Conservation (phyloP, 805 yeast species). For the Candida caryicola region DNA sequence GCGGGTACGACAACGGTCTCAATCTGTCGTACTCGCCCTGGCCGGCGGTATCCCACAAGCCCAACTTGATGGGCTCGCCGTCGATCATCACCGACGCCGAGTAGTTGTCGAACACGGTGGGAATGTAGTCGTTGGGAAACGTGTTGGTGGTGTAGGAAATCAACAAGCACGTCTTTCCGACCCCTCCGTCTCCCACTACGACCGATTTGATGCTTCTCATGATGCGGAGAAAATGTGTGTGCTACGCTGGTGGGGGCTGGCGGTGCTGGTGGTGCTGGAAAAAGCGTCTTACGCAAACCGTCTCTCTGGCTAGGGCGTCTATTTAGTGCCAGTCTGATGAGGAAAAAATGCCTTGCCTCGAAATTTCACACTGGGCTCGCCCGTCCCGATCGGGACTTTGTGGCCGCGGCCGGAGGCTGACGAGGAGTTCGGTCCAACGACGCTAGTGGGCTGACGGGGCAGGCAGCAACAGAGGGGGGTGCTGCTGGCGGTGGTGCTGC, state of each 20-base stretch:
- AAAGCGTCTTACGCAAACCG: not conserved
- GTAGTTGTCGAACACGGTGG: conserved; percentile 91
- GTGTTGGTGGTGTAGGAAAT: conserved; percentile 90
- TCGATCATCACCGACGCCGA: conserved; percentile 82
- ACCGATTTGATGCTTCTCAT: conserved; percentile 92
- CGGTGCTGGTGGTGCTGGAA: no score
- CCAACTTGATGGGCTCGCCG: conserved; percentile 77
- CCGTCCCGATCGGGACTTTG: no score
- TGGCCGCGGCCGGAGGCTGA: no score
- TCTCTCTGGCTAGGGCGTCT: not conserved
- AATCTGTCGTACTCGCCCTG: conserved; percentile 89
- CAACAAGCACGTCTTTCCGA: conserved; percentile 86
- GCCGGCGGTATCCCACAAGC: conserved; percentile 96
- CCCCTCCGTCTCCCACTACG: conserved; percentile 94
- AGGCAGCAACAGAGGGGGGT: not conserved
- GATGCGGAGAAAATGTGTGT: not conserved
- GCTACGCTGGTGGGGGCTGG: not conserved
- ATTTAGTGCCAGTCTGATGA: no score
- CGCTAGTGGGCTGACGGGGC: not conserved
- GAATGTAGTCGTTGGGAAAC: conserved; percentile 89
- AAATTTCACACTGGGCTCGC: not conserved
- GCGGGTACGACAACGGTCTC: conserved; percentile 88
- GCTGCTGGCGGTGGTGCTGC: no score
- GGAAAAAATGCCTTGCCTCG: not conserved
- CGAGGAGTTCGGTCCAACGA: no score